phyloP scores from a whole-genome alignment of 139 green algal genomes.

The Chlamydomonas sp. region DNA sequence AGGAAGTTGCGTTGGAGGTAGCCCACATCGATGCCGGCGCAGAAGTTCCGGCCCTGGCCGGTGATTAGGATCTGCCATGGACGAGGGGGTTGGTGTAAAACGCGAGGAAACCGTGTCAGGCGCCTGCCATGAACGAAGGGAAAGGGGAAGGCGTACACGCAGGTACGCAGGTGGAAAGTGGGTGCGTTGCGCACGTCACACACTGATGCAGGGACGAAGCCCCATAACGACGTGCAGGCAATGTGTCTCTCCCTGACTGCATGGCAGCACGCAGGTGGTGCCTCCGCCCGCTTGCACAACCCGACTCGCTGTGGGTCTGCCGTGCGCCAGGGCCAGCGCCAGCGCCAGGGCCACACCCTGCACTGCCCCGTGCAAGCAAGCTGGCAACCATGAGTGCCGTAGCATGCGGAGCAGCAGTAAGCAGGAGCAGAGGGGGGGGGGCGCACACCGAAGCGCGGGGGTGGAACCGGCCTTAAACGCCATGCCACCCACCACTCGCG shows the following conservation, averaged over 20 bases:
- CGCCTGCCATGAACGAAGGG: neutral
- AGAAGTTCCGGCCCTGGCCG: conserved; percentile 35
- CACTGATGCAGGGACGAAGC: too few relatives aligned
- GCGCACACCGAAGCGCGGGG: neutral
- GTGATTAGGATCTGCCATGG: conserved; percentile 18
- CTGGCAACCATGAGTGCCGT: neutral
- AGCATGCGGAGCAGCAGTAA: neutral
- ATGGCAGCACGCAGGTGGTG: too few relatives aligned
- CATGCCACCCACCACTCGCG: neutral
- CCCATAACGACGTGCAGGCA: too few relatives aligned
- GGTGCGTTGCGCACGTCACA: too few relatives aligned
- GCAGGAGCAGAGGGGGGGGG: neutral
- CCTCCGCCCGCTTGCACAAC: too few relatives aligned
- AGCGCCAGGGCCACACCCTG: too few relatives aligned
- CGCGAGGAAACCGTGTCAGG: too few relatives aligned
- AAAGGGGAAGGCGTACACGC: neutral
- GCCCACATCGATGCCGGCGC: conserved; percentile 45
- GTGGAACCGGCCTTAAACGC: neutral
- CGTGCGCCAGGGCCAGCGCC: too few relatives aligned
- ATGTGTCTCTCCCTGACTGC: too few relatives aligned
- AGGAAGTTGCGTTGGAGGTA: conserved; percentile 39
- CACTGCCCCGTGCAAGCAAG: neutral
- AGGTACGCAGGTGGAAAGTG: too few relatives aligned
- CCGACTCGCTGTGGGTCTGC: too few relatives aligned
- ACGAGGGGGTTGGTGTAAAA: neutral